phyloP scores from a whole-genome alignment of 2,329 filamentous ascomycete species.

The Thielaviopsis punctulata region DNA sequence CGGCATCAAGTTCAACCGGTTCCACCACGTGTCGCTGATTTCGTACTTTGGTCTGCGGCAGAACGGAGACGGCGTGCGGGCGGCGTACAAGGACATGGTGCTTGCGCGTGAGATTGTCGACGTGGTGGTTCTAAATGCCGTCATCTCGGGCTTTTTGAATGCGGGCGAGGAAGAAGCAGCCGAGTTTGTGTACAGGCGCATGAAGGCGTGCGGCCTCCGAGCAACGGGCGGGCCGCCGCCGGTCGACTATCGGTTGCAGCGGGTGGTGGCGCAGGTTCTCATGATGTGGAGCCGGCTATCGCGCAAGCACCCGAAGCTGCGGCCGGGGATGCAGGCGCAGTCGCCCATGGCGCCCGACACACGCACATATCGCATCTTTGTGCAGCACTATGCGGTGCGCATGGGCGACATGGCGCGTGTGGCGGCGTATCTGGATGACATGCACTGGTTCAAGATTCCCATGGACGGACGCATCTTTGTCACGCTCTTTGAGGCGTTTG shows the following conservation, averaged over 20 bases:
- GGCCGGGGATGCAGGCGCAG: slow-evolving; percentile 20
- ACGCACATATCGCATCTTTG: slow-evolving; percentile 61
- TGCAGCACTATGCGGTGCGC: slow-evolving; percentile 53
- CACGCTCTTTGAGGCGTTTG: slow-evolving; percentile 69
- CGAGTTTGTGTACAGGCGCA: slow-evolving; percentile 64
- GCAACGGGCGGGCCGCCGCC: slow-evolving; percentile 13
- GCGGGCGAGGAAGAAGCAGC: slow-evolving; percentile 62
- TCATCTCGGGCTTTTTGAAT: slow-evolving; percentile 62
- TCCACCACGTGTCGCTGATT: slow-evolving; percentile 66
- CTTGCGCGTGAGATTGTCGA: slow-evolving; percentile 75
- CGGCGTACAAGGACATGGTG: slow-evolving; percentile 71
- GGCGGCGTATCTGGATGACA: slow-evolving; percentile 58
- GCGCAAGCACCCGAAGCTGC: slow-evolving; percentile 17
- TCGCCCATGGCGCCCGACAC: slow-evolving; percentile 51
- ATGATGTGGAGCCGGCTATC: slow-evolving; percentile 39
- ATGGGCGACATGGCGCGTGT: slow-evolving; percentile 58
- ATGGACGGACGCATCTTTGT: slow-evolving; percentile 65
- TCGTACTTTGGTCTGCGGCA: slow-evolving; percentile 63
- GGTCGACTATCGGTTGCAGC: slow-evolving; percentile 29
- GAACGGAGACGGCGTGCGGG: slow-evolving; percentile 57
- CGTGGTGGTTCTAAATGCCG: slow-evolving; percentile 68
- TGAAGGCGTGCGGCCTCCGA: slow-evolving; percentile 46
- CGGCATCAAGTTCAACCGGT: slow-evolving; percentile 52
- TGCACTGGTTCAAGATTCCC: slow-evolving; percentile 50
- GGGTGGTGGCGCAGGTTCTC: slow-evolving; percentile 36